Conservation (phyloP, 2,329 filamentous ascomycete species). For the Aureobasidium sp. region DNA sequence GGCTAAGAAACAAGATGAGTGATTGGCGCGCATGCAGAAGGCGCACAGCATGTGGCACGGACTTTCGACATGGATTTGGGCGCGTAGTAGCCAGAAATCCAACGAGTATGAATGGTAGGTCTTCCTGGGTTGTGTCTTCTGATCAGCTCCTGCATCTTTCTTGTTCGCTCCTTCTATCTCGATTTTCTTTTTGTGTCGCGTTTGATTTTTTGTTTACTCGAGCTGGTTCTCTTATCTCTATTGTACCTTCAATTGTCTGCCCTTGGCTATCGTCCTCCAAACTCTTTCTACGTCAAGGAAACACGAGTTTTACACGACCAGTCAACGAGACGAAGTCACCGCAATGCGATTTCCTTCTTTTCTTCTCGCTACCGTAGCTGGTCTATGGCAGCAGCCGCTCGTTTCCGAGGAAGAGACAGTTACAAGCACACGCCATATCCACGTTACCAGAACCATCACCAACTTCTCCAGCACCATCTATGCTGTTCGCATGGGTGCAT, state of each 20-base stretch:
- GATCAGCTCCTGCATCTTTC: background rate
- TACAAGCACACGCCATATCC: background rate
- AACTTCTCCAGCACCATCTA: background rate
- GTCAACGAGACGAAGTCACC: background rate
- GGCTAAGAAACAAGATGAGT: background rate
- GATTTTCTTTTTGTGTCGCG: background rate
- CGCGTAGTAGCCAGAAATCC: background rate
- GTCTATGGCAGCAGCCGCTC: conserved; percentile 10
- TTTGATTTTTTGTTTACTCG: background rate
- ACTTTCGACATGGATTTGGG: background rate
- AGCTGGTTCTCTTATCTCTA: background rate
- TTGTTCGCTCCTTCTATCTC: background rate
- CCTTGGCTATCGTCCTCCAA: background rate
- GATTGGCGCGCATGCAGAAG: background rate
- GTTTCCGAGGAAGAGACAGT: background rate
- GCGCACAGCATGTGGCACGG: conserved; percentile 6
- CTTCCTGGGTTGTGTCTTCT: background rate
- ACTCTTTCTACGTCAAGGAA: no score
- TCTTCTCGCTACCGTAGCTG: background rate
- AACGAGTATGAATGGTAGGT: conserved; percentile 1
- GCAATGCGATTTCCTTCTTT: background rate
- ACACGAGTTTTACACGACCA: no score
- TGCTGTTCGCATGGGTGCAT: background rate
- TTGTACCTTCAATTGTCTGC: background rate
- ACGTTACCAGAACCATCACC: background rate